Percentiles rank a stretch among this genome's conserved stretches.
phyloP scores from a whole-genome alignment of 2,329 filamentous ascomycete genomes.

The Botryotinia globosa region DNA sequence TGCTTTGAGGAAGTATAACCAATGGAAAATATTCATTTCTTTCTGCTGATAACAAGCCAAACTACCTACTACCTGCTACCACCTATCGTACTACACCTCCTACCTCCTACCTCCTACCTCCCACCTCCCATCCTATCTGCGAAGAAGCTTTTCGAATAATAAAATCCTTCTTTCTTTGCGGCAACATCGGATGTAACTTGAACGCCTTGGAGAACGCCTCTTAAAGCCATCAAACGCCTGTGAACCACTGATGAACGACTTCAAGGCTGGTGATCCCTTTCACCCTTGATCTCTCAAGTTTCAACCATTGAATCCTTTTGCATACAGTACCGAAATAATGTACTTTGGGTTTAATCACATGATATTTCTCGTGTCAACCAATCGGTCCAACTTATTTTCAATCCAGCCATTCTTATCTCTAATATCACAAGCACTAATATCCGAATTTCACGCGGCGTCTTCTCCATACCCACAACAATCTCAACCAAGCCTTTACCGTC shows the following conservation, averaged over 20 bases:
- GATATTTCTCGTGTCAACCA: background rate
- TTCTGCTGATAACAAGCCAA: background rate
- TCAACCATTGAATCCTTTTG: background rate
- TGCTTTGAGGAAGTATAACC: background rate
- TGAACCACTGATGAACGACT: background rate
- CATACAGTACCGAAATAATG: background rate
- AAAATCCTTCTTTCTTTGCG: background rate
- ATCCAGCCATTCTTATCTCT: slow-evolving; percentile 15
- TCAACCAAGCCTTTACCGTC: background rate
- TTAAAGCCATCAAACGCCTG: background rate
- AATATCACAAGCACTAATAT: slow-evolving; percentile 1
- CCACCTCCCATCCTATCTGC: no score
- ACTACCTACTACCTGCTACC: no score
- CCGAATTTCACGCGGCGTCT: slow-evolving; percentile 11
- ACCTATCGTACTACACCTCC: no score
- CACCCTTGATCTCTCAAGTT: background rate
- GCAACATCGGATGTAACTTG: background rate
- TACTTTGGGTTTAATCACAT: slow-evolving; percentile 1
- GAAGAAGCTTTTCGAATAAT: background rate
- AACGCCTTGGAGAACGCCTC: slow-evolving; percentile 6
- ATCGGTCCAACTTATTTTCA: background rate
- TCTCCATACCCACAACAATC: slow-evolving; percentile 7
- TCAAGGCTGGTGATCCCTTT: background rate
- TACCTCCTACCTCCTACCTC: no score
- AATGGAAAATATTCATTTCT: background rate